Conservation (phyloP, 495 filamentous ascomycete genomes). For the Extremus antarcticus region DNA sequence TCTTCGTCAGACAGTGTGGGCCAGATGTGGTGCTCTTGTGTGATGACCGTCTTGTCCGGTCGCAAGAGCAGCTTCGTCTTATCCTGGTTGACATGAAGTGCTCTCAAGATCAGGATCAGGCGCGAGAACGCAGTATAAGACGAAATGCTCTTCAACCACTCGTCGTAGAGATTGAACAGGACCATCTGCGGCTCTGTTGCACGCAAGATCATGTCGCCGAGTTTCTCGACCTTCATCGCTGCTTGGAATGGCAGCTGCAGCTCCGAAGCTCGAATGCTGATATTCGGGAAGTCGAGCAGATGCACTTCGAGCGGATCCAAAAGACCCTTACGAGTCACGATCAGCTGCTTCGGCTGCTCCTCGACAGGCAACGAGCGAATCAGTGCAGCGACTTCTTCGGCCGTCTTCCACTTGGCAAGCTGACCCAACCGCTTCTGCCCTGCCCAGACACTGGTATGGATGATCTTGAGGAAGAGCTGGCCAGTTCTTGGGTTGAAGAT, state of each 20-base stretch:
- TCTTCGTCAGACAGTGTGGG: slow-evolving; percentile 88
- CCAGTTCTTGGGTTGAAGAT: slow-evolving; percentile 99
- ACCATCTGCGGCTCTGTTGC: slow-evolving; percentile 99
- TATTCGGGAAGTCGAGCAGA: slow-evolving; percentile 96
- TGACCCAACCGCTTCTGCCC: slow-evolving; percentile 99
- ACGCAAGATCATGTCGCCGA: slow-evolving; percentile 97
- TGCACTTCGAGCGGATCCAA: slow-evolving; percentile 97
- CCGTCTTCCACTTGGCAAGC: slow-evolving; percentile 99
- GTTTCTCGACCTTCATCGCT: slow-evolving; percentile 99
- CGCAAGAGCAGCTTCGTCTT: slow-evolving; percentile 95
- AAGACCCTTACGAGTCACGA: slow-evolving; percentile 95
- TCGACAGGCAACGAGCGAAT: slow-evolving; percentile 96
- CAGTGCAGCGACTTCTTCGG: slow-evolving; percentile 96
- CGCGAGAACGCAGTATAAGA: slow-evolving; percentile 98
- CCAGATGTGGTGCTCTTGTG: slow-evolving; percentile 99
- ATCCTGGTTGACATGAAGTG: slow-evolving; percentile 93
- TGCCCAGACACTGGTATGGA: slow-evolving; percentile 98
- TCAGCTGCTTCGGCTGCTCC: slow-evolving; percentile 98
- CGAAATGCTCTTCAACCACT: slow-evolving; percentile 97
- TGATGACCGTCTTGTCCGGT: slow-evolving; percentile 98
- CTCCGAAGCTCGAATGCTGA: slow-evolving; percentile 96
- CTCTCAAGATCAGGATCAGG: slow-evolving; percentile 86
- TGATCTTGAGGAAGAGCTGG: slow-evolving; percentile 98
- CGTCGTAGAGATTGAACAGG: slow-evolving; percentile 96
- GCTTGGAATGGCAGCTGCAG: slow-evolving; percentile 98